Evolutionary conservation across 148 eudicot genomes (phyloP).

Genomic region (Camellia granthamiana): DNA sequence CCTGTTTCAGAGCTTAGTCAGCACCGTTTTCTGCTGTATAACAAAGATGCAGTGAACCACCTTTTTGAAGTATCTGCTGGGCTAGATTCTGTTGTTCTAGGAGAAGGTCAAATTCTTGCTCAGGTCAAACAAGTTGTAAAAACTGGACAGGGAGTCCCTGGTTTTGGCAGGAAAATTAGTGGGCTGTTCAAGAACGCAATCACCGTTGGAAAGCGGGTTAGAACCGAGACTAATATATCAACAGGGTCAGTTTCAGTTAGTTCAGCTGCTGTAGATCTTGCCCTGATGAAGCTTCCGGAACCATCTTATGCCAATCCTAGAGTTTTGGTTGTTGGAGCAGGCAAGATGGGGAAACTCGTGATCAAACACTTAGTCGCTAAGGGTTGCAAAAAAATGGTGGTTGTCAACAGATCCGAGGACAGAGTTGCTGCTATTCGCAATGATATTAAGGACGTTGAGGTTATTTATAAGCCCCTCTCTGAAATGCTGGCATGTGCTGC

Average conservation of each 20-base stretch:
- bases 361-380: constrained; percentile 51
- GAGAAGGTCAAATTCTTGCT: constrained; percentile 59
- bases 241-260: constrained; percentile 58
- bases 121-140: constrained; percentile 56
- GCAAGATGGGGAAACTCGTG: constrained; percentile 61
- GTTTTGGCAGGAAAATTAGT: constrained; percentile 48
- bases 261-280: constrained; percentile 59
- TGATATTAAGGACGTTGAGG: constrained; percentile 38
- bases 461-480: constrained; percentile 34
- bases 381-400: constrained; percentile 47
- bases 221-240: constrained; percentile 50
- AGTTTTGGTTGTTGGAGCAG: constrained; percentile 58
- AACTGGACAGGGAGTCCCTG: constrained; percentile 40
- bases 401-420: constrained; percentile 49
- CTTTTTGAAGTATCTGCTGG: constrained; percentile 58
- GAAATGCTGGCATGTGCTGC: constrained; percentile 39
- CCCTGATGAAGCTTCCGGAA: constrained; percentile 37
- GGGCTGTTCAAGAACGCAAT: constrained; percentile 54
- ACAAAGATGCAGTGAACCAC: constrained; percentile 41
- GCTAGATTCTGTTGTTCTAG: constrained; percentile 52
- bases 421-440: constrained; percentile 36
- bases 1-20: constrained; percentile 42
- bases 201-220: constrained; percentile 51
- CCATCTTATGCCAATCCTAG: constrained; percentile 29
- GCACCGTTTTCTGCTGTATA: constrained; percentile 45